phyloP scores from a whole-genome alignment of 106 monocot species.

The Acorus gramineus region DNA sequence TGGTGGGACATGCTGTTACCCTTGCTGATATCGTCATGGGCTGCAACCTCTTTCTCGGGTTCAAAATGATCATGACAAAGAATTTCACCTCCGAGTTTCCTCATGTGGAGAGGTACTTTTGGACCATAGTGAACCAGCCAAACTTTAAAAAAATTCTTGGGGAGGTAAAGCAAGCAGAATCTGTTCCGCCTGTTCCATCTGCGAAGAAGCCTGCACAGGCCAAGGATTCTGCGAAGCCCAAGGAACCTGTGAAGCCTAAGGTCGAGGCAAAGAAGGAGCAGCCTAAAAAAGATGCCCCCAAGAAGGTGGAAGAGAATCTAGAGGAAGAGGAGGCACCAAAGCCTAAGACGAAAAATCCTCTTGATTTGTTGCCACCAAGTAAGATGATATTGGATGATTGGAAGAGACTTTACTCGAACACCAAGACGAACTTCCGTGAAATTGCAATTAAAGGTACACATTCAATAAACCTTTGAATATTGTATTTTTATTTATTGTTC shows the following conservation, averaged over 20 bases:
- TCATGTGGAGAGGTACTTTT: slow-evolving; percentile 85
- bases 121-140: slow-evolving; percentile 86
- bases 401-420: slow-evolving; percentile 96
- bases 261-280: slow-evolving; percentile 27
- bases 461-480: too few relatives aligned
- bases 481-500: too few relatives aligned
- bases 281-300: slow-evolving; percentile 37
- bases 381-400: slow-evolving; percentile 93
- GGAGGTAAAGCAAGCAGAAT: slow-evolving; percentile 65
- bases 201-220: slow-evolving; percentile 36
- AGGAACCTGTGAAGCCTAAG: slow-evolving; percentile 5
- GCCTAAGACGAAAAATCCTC: slow-evolving; percentile 70
- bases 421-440: slow-evolving; percentile 90
- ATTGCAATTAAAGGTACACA: slow-evolving; percentile 81
- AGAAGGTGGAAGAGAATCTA: slow-evolving; percentile 29
- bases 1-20: slow-evolving; percentile 68
- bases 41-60: slow-evolving; percentile 62
- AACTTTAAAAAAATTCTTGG: slow-evolving; percentile 62
- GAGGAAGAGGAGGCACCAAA: slow-evolving; percentile 74
- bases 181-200: slow-evolving; percentile 40
- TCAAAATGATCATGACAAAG: slow-evolving; percentile 49
- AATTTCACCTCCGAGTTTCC: slow-evolving; percentile 77
- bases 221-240: slow-evolving; percentile 37
- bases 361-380: slow-evolving; percentile 81
- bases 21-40: slow-evolving; percentile 72